Evolutionary conservation across 805 yeast genomes (phyloP).

Genomic region (Candida silvicultrix): DNA sequence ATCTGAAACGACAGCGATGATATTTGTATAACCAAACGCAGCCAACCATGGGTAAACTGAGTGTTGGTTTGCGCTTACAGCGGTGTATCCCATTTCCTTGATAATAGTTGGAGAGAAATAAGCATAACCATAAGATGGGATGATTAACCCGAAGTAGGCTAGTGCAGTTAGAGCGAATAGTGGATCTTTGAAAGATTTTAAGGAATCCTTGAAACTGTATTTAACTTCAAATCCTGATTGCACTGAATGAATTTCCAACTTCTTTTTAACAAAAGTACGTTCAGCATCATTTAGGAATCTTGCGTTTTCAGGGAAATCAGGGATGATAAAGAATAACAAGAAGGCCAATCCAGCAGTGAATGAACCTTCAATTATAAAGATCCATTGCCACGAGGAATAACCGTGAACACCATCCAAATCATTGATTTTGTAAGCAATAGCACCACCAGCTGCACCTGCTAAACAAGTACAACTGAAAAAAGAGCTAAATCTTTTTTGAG

Average conservation of each 20-base stretch:
- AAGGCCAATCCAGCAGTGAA: conserved; percentile 35
- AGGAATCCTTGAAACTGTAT: conserved; percentile 26
- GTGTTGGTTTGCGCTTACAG: conserved; percentile 69
- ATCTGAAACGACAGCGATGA: conserved; percentile 62
- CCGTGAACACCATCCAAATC: conserved; percentile 39
- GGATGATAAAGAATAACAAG: conserved; percentile 31
- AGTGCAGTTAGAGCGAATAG: conserved; percentile 36
- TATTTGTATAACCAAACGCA: conserved; percentile 63
- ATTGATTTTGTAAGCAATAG: conserved; percentile 40
- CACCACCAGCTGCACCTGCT: conserved; percentile 53
- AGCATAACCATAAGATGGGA: conserved; percentile 34
- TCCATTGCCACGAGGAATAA: conserved; percentile 42
- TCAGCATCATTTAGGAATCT: conserved; percentile 36
- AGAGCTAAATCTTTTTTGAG: conserved; percentile 40
- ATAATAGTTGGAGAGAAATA: conserved; percentile 40
- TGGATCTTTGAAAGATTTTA: conserved; percentile 48
- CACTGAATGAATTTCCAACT: conserved; percentile 30
- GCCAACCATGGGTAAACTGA: conserved; percentile 83
- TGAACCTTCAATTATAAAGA: conserved; percentile 45
- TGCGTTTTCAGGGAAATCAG: conserved; percentile 36
- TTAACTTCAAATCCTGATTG: conserved; percentile 30
- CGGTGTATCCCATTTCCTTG: conserved; percentile 43
- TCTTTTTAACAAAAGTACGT: conserved; percentile 27
- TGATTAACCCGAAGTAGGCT: conserved; percentile 31
- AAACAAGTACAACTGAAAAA: conserved; percentile 47